phyloP scores from a whole-genome alignment of 2,329 filamentous ascomycete species.

The Karstenula rhodostoma region DNA sequence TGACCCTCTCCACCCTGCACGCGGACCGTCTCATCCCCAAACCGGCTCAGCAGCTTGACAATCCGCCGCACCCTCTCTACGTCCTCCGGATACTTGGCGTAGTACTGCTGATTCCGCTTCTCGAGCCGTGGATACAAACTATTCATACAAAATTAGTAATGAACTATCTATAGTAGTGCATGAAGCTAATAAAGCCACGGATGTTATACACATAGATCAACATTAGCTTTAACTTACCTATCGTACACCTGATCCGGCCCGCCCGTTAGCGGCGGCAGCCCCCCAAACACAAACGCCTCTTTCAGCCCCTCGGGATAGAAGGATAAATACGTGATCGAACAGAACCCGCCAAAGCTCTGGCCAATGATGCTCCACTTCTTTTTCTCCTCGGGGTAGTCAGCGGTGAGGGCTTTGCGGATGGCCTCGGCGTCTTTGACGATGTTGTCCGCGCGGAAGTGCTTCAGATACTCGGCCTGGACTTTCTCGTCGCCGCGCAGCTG shows the following conservation, averaged over 20 bases:
- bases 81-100: slow-evolving; percentile 86
- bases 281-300: slow-evolving; percentile 85
- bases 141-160: background rate
- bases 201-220: too few relatives aligned
- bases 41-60: slow-evolving; percentile 67
- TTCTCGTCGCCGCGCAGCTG: slow-evolving; percentile 67
- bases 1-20: slow-evolving; percentile 73
- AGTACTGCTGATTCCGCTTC: slow-evolving; percentile 80
- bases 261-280: slow-evolving; percentile 78
- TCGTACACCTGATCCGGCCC: slow-evolving; percentile 78
- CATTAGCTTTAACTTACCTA: too few relatives aligned
- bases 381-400: slow-evolving; percentile 72
- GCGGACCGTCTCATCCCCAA: slow-evolving; percentile 64
- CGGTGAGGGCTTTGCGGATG: slow-evolving; percentile 77
- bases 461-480: slow-evolving; percentile 81
- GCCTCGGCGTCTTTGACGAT: slow-evolving; percentile 92
- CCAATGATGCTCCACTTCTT: slow-evolving; percentile 87
- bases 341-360: slow-evolving; percentile 93
- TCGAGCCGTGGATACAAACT: slow-evolving; percentile 73
- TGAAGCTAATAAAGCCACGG: too few relatives aligned
- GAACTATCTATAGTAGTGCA: too few relatives aligned
- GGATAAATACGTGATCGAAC: slow-evolving; percentile 82
- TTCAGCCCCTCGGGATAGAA: slow-evolving; percentile 78
- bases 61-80: slow-evolving; percentile 72
- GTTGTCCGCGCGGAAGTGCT: slow-evolving; percentile 85